These are phyloP conservation scores for Claviceps sp. DNA, from an alignment of 2,329 filamentous ascomycete genomes.

Conservation along the genomic window DNA sequence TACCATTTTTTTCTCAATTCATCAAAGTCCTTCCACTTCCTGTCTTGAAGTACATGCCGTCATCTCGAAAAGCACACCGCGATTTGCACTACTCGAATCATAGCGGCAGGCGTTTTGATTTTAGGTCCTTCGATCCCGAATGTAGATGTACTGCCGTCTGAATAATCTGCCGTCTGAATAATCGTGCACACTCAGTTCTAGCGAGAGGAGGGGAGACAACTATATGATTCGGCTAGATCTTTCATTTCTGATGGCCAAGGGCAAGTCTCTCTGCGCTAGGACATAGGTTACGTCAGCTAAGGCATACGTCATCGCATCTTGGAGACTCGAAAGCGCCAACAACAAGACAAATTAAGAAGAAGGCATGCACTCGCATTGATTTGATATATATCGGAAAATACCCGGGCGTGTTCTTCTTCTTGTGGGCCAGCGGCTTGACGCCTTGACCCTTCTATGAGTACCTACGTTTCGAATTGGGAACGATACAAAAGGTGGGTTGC, in stretches of 20 bases:
- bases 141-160: conserved; percentile 39
- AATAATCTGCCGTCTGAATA: conserved; percentile 36
- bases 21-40: conserved; percentile 16
- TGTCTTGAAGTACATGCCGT: conserved; percentile 16
- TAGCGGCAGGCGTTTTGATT: conserved; percentile 46
- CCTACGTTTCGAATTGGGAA: not conserved
- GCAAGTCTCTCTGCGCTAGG: conserved; percentile 5
- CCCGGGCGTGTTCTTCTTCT: conserved; percentile 6
- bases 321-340: conserved; percentile 17
- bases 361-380: conserved; percentile 3
- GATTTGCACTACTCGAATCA: conserved; percentile 28
- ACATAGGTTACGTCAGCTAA: conserved; percentile 11
- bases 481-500: not conserved
- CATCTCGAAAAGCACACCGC: conserved; percentile 18
- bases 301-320: conserved; percentile 18
- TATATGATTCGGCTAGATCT: conserved; percentile 1
- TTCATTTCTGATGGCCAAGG: conserved; percentile 5
- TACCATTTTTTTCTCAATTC: conserved; percentile 16
- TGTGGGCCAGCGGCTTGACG: conserved; percentile 6
- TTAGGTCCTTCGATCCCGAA: conserved; percentile 32
- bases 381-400: conserved; percentile 7
- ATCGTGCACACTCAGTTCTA: conserved; percentile 25
- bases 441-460: not conserved
- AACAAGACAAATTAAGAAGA: conserved; percentile 14
- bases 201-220: not conserved